Base-by-base conservation (phyloP, 176 grass and related monocot species). In the Dactylis glomerata region DNA sequence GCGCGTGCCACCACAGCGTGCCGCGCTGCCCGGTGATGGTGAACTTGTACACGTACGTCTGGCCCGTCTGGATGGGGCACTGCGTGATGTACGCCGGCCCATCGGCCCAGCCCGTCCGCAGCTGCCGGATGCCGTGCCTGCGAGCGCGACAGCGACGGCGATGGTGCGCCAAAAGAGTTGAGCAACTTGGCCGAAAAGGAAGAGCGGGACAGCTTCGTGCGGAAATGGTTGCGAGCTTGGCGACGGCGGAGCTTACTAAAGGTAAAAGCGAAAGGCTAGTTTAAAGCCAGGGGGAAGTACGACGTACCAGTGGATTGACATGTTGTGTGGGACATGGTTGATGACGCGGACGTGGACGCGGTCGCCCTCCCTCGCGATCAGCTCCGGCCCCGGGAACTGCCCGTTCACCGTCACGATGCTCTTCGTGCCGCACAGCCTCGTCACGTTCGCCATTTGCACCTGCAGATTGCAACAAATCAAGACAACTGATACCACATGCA, bases 1-100 rank as follows among this genome's bases (percentile, higher is more conserved):
- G 94, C 5, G 91, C 94, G 63, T 97, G 94, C 91, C 89, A 97
- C 86, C 91, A 93, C 65, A 97, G 89, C 58, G 94, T 97, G 82
- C 94, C 94, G 58, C 94, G 78, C 81, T 97, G 94, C 33, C 84
- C 91, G 1, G 26, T 24, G 8, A 97, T 0, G 23, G 94, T 93
- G 91, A 91, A 97, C 87, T 90, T 97, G 87, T 97, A 97, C 2
- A 90, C 94, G 78, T 93, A 97, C 75, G 83, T 91, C 58, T 88
- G 81, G 0, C 91, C 94, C 49, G 73, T 85, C 82, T 93, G 91
- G 61, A 96, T 93, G 13, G 94, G 94, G 73, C 94, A 96, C 83
- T 96, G 94, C n/a, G 94, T 89, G 68, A 96, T 62, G 82, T 96
- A 96, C 63, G 90, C 94, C 16, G 94, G 94, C 41, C 94, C 94